Conservation (phyloP, 352 stramenopile species). For the Phytophthora foliorum region DNA sequence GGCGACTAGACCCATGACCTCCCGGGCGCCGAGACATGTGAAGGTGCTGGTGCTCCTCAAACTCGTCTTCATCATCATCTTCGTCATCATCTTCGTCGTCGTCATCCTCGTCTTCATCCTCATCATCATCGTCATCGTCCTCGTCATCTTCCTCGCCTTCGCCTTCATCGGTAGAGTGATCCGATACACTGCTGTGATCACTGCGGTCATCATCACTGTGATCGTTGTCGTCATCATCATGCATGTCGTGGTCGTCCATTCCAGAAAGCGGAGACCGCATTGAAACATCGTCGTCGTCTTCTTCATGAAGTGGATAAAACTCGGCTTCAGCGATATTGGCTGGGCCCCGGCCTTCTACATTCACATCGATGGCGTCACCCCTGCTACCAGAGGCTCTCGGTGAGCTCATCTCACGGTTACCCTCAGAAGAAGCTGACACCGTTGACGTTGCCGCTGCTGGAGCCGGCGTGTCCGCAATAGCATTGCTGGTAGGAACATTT, state of each 20-base stretch:
- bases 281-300: slow-evolving; percentile 65
- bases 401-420: slow-evolving; percentile 1
- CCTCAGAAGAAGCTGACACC: slow-evolving; percentile 1
- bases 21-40: slow-evolving; percentile 55
- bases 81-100: slow-evolving; percentile 75
- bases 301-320: slow-evolving; percentile 38
- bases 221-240: slow-evolving; percentile 51
- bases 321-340: slow-evolving; percentile 8
- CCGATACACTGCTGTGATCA: slow-evolving; percentile 70
- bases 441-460: slow-evolving; percentile 5
- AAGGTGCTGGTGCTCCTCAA: slow-evolving; percentile 68
- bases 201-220: slow-evolving; percentile 66
- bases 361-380: slow-evolving; percentile 31
- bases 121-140: slow-evolving; percentile 74
- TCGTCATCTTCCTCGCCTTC: slow-evolving; percentile 60
- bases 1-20: slow-evolving; percentile 41
- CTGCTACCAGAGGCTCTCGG: neutral
- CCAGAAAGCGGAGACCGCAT: slow-evolving; percentile 70
- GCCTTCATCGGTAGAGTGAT: slow-evolving; percentile 58
- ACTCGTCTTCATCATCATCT: slow-evolving; percentile 69
- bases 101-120: slow-evolving; percentile 72
- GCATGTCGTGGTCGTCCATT: slow-evolving; percentile 69
- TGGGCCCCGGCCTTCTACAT: slow-evolving; percentile 14
- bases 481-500: neutral
- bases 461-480: neutral